Evolutionary conservation across 1,284 basidiomycete genomes (phyloP).

Genomic region (Fistulina hepatica): DNA sequence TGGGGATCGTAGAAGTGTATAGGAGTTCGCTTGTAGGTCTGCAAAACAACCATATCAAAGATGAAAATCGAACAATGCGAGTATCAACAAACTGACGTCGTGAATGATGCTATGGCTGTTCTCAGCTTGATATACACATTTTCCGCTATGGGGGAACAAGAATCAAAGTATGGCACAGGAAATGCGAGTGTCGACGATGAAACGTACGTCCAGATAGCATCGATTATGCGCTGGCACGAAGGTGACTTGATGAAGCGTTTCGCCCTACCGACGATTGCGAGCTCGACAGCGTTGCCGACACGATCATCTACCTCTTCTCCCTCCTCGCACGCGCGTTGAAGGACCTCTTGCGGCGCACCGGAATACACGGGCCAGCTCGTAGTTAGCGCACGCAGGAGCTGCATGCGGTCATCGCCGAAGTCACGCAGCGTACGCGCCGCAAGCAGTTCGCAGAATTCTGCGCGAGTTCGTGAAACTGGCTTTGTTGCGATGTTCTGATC

Average conservation of each 20-base stretch:
- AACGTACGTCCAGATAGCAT: slow-evolving; percentile 63
- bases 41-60: slow-evolving; percentile 7
- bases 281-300: slow-evolving; percentile 83
- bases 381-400: slow-evolving; percentile 71
- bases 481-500: slow-evolving; percentile 57
- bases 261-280: slow-evolving; percentile 79
- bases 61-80: neutral
- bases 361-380: slow-evolving; percentile 84
- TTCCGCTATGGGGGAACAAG: slow-evolving; percentile 40
- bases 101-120: slow-evolving; percentile 79
- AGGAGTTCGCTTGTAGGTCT: slow-evolving; percentile 90
- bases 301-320: slow-evolving; percentile 67
- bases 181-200: neutral
- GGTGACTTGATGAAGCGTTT: slow-evolving; percentile 82
- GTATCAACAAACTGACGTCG: slow-evolving; percentile 50
- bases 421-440: slow-evolving; percentile 74
- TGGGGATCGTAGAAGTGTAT: slow-evolving; percentile 92
- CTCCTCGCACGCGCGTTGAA: slow-evolving; percentile 57
- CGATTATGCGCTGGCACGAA: slow-evolving; percentile 81
- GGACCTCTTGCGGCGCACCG: slow-evolving; percentile 59
- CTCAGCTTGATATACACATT: slow-evolving; percentile 82
- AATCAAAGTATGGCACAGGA: slow-evolving; percentile 4
- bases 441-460: slow-evolving; percentile 80
- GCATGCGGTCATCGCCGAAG: slow-evolving; percentile 65
- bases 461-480: slow-evolving; percentile 65